Percentiles rank a stretch among this genome's conserved stretches.
Evolutionary conservation across 225 moss, liverwort and hornwort genomes (phyloP).

Genomic region (Takakia lepidozioides): DNA sequence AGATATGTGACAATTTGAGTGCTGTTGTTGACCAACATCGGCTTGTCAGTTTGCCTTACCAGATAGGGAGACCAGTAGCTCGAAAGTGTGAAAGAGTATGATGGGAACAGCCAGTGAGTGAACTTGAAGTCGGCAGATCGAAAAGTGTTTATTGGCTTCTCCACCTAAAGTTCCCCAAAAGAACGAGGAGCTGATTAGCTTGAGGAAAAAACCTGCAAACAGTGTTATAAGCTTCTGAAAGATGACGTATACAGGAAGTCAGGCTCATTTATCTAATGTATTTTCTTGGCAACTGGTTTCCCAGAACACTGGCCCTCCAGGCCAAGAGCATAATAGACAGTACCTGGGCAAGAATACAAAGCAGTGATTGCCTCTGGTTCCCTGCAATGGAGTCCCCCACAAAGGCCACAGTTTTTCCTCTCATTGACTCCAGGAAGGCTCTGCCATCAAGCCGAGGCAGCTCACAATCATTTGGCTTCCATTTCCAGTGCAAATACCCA

Average conservation of each 20-base stretch:
- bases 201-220: not conserved
- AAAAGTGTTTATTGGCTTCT: constrained; percentile 26
- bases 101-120: constrained; percentile 39
- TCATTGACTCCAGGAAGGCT: constrained; percentile 40
- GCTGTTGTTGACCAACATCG: constrained; percentile 12
- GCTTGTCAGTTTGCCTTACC: constrained; percentile 22
- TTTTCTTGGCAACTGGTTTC: not conserved
- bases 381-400: constrained; percentile 84
- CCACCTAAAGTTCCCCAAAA: constrained; percentile 28
- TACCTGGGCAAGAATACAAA: constrained; percentile 76
- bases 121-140: constrained; percentile 24
- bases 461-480: constrained; percentile 73
- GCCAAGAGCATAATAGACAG: not conserved
- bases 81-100: constrained; percentile 43
- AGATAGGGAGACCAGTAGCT: constrained; percentile 70
- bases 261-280: too few species aligned
- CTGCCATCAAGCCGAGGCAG: constrained; percentile 40
- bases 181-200: not conserved
- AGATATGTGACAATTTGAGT: constrained; percentile 26
- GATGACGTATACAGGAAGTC: too few species aligned
- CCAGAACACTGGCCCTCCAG: not conserved
- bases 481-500: constrained; percentile 59
- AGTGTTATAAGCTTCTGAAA: not conserved
- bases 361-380: constrained; percentile 80
- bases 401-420: constrained; percentile 49